phyloP scores from a whole-genome alignment of 2,329 filamentous ascomycete genomes.

The Fusarium nematophilum region DNA sequence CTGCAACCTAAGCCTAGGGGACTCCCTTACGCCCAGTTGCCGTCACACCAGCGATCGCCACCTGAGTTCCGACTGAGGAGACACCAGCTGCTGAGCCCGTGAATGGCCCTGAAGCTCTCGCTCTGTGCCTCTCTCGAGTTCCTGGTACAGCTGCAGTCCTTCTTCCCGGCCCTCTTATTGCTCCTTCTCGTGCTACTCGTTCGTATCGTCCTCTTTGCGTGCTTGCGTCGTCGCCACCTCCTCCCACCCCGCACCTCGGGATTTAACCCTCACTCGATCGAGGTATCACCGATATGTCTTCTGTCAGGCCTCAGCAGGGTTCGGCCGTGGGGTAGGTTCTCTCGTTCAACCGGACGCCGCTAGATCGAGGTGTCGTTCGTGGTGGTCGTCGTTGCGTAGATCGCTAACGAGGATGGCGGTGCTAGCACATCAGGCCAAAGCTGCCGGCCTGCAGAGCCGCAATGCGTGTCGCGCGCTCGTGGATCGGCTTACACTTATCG shows the following conservation, averaged over 20 bases:
- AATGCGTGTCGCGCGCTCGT: neutral
- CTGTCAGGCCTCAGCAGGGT: slow-evolving; percentile 13
- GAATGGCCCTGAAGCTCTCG: neutral
- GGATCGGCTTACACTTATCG: neutral
- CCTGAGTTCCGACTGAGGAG: too few relatives aligned
- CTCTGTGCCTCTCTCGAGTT: neutral
- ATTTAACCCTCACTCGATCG: neutral
- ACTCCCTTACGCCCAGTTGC: too few relatives aligned
- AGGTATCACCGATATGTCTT: slow-evolving; percentile 15
- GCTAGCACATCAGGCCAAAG: slow-evolving; percentile 2
- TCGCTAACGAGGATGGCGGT: slow-evolving; percentile 16
- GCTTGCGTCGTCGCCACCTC: neutral
- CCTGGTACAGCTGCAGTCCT: neutral
- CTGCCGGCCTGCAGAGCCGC: slow-evolving; percentile 13
- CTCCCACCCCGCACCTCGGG: neutral
- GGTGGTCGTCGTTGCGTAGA: neutral
- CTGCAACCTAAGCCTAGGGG: too few relatives aligned
- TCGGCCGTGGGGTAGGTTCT: slow-evolving; percentile 25
- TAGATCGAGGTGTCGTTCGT: slow-evolving; percentile 6
- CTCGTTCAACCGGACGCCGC: neutral
- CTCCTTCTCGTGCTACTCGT: slow-evolving; percentile 5
- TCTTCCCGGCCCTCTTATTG: neutral
- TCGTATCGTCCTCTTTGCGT: neutral
- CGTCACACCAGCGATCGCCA: too few relatives aligned
- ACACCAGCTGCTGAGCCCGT: neutral